Percentiles rank a stretch among this genome's conserved stretches.
Conservation (phyloP, 257 asterid species). For the Ilex asprella region DNA sequence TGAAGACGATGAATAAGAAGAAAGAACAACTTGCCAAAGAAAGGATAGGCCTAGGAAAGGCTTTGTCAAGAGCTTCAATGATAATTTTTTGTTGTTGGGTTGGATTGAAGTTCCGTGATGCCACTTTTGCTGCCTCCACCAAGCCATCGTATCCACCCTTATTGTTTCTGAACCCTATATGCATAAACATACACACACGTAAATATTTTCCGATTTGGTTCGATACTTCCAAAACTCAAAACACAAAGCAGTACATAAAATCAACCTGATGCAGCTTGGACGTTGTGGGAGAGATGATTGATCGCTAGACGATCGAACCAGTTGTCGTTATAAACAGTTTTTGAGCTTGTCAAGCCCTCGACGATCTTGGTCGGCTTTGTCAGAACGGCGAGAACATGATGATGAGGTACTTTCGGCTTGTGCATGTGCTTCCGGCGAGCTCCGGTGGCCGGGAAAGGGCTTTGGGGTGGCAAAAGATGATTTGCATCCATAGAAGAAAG, state of each 20-base stretch:
- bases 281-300: constrained; percentile 54
- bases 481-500: constrained; percentile 30
- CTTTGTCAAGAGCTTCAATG: constrained; percentile 48
- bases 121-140: constrained; percentile 63
- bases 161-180: constrained; percentile 43
- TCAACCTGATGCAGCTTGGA: constrained; percentile 56
- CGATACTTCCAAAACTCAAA: not conserved
- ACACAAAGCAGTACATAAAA: not conserved
- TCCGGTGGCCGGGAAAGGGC: constrained; percentile 20
- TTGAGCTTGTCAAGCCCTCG: constrained; percentile 3
- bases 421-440: constrained; percentile 26
- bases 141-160: constrained; percentile 63
- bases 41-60: constrained; percentile 60
- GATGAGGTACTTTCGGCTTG: constrained; percentile 9
- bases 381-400: constrained; percentile 17
- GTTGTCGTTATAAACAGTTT: constrained; percentile 45
- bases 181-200: not conserved
- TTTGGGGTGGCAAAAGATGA: constrained; percentile 13
- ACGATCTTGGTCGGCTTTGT: constrained; percentile 10
- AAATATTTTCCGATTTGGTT: not conserved
- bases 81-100: constrained; percentile 35
- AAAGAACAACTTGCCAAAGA: constrained; percentile 45
- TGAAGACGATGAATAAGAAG: not conserved
- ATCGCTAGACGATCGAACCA: constrained; percentile 72
- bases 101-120: constrained; percentile 33